These are phyloP conservation scores for Lichtheimia corymbifera DNA, from an alignment of 371 early-diverging fungal genomes.

Conservation along the genomic window DNA sequence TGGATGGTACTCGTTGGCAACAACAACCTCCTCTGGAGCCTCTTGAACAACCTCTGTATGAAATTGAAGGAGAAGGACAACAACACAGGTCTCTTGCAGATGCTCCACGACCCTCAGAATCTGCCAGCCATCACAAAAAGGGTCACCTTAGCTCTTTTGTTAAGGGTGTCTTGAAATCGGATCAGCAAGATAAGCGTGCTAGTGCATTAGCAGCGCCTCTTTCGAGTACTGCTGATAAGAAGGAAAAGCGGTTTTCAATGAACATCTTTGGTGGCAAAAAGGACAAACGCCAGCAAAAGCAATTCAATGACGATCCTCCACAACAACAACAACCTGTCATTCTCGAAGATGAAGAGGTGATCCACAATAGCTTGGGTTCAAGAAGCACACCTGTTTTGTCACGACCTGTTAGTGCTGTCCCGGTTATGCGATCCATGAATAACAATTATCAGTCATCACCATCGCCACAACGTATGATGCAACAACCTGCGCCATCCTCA, in stretches of 20 bases:
- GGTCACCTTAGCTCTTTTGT: conserved; percentile 22
- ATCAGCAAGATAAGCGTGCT: background rate
- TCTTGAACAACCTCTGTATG: background rate
- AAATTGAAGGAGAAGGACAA: background rate
- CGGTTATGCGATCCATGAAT: background rate
- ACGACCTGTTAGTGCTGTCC: background rate
- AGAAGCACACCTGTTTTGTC: conserved; percentile 7
- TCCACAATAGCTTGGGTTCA: background rate
- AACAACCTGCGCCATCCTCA: conserved; percentile 6
- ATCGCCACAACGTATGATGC: background rate
- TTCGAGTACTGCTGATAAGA: conserved; percentile 1
- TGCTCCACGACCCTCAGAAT: background rate
- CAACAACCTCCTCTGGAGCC: conserved; percentile 3
- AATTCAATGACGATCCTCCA: background rate
- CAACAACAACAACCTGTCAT: conserved; percentile 10
- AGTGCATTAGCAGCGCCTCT: background rate
- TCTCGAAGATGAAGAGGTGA: background rate
- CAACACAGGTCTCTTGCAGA: background rate
- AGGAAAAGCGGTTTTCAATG: conserved; percentile 23
- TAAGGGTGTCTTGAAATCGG: conserved; percentile 24
- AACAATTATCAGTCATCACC: conserved; percentile 2
- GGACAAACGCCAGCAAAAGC: conserved; percentile 23
- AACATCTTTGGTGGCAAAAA: conserved; percentile 23
- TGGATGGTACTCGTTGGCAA: background rate
- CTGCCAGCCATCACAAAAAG: conserved; percentile 10